Conservation (phyloP, 192 early-diverging fungal genomes). For the Umbelopsis sp. region DNA sequence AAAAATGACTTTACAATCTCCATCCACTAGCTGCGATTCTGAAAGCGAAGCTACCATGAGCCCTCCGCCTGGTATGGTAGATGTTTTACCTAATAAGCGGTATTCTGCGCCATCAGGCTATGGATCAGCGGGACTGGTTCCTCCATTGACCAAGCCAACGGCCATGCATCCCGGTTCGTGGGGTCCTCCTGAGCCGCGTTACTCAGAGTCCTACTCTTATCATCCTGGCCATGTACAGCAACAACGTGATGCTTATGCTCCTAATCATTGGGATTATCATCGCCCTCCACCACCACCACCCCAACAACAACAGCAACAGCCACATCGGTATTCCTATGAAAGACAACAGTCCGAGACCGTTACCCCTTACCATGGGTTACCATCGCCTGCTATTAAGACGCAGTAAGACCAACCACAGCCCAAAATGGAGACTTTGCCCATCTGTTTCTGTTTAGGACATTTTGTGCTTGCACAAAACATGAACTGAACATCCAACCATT, state of each 20-base stretch:
- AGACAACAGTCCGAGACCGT: conserved; percentile 13
- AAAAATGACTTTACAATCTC: conserved; percentile 28
- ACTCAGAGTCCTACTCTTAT: conserved; percentile 4
- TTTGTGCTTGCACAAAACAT: no score
- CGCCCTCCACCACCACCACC: not conserved
- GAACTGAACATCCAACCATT: not conserved
- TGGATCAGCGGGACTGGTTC: conserved; percentile 2
- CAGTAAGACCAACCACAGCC: not conserved
- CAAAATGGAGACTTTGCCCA: not conserved
- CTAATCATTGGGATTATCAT: conserved; percentile 3
- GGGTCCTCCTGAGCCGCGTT: conserved; percentile 2
- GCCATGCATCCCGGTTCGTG: conserved; percentile 18
- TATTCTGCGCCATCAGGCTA: conserved; percentile 9
- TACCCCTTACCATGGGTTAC: conserved; percentile 12
- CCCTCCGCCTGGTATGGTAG: conserved; percentile 27
- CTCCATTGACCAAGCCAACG: conserved; percentile 20
- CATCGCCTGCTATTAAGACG: conserved; percentile 19
- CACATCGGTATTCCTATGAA: conserved; percentile 16
- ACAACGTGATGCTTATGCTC: not conserved
- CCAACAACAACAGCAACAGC: conserved; percentile 9
- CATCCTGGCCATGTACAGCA: conserved; percentile 10
- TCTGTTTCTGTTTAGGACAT: not conserved
- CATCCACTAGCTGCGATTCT: conserved; percentile 41
- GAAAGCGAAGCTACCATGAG: conserved; percentile 37
- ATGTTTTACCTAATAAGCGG: conserved; percentile 11